Conservation (phyloP, 768 basidiomycete species). For the Cystoderma amianthinum region DNA sequence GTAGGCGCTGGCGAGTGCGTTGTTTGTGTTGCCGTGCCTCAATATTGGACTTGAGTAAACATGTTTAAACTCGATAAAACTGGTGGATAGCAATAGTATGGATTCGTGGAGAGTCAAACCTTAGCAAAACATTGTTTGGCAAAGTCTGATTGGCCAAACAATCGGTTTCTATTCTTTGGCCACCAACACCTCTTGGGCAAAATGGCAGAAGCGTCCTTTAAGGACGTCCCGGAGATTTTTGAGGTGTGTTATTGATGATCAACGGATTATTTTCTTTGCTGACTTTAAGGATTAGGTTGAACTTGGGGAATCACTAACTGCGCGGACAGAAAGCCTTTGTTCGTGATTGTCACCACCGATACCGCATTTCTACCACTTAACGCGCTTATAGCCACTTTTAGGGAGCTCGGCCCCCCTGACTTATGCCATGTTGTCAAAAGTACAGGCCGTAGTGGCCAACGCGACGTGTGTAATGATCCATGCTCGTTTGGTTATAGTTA, state of each 20-base stretch:
- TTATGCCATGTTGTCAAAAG: slow-evolving; percentile 94
- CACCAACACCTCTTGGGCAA: neutral
- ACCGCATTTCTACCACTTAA: slow-evolving; percentile 7
- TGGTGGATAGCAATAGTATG: too few relatives aligned
- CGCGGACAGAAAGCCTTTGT: slow-evolving; percentile 91
- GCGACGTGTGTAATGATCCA: slow-evolving; percentile 61
- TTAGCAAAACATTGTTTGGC: too few relatives aligned
- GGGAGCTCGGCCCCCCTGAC: slow-evolving; percentile 97
- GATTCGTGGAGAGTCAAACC: too few relatives aligned
- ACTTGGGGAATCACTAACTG: slow-evolving; percentile 81
- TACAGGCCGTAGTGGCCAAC: slow-evolving; percentile 73
- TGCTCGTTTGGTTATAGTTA: slow-evolving; percentile 1
- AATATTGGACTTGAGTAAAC: too few relatives aligned
- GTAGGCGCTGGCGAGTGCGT: too few relatives aligned
- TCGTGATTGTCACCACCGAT: slow-evolving; percentile 20
- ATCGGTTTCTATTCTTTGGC: neutral
- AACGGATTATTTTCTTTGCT: slow-evolving; percentile 1
- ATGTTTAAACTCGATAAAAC: too few relatives aligned
- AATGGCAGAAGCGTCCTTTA: slow-evolving; percentile 73
- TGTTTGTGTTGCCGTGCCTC: too few relatives aligned
- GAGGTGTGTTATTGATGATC: slow-evolving; percentile 47
- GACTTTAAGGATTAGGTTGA: slow-evolving; percentile 51
- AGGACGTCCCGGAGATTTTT: slow-evolving; percentile 94
- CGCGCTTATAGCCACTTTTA: slow-evolving; percentile 70
- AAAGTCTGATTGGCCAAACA: neutral